Evolutionary conservation across 805 yeast species (phyloP).

Genomic region (Naumovozyma dairenensis): DNA sequence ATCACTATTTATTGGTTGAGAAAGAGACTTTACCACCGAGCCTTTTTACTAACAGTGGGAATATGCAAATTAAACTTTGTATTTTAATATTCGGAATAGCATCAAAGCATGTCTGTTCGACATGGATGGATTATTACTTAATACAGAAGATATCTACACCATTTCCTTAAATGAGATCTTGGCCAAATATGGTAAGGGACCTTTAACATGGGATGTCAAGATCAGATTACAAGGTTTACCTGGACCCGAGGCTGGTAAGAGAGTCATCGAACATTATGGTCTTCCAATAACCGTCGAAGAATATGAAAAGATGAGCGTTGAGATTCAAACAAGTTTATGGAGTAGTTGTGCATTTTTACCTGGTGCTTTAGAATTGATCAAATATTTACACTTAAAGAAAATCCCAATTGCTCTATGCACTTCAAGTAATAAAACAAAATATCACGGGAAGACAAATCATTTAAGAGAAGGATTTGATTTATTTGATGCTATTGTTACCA

Average conservation of each 20-base stretch:
- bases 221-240: slow-evolving; percentile 85
- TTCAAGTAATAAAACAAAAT: slow-evolving; percentile 58
- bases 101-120: slow-evolving; percentile 38
- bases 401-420: slow-evolving; percentile 90
- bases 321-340: slow-evolving; percentile 51
- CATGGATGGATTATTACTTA: slow-evolving; percentile 92
- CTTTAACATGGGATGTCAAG: slow-evolving; percentile 85
- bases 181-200: slow-evolving; percentile 62
- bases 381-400: slow-evolving; percentile 37
- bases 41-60: too few species aligned
- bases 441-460: slow-evolving; percentile 62
- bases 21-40: neutral
- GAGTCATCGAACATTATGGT: slow-evolving; percentile 57
- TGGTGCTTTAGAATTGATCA: slow-evolving; percentile 69
- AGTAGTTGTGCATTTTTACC: slow-evolving; percentile 57
- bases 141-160: slow-evolving; percentile 89
- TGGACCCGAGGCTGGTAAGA: slow-evolving; percentile 60
- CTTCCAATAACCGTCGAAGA: slow-evolving; percentile 62
- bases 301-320: slow-evolving; percentile 41
- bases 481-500: slow-evolving; percentile 72
- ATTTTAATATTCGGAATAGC: slow-evolving; percentile 17
- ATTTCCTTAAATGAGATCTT: slow-evolving; percentile 60
- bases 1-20: neutral
- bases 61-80: too few species aligned
- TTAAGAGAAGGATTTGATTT: slow-evolving; percentile 50